phyloP scores from a whole-genome alignment of 176 grass and related monocot species.

The Phoenix dactylifera region DNA sequence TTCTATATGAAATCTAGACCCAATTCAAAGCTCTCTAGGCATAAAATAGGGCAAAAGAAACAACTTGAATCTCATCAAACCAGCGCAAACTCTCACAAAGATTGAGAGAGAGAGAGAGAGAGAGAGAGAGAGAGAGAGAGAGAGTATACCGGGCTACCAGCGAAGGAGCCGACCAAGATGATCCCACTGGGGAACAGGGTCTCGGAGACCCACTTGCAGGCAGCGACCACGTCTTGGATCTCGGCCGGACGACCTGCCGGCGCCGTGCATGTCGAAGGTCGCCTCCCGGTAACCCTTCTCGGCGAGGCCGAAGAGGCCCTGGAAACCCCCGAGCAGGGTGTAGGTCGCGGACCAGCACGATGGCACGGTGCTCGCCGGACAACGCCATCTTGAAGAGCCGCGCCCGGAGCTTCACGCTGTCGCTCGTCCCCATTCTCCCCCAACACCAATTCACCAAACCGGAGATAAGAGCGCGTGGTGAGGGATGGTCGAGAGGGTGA shows the following conservation, averaged over 20 bases:
- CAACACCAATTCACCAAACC: no score
- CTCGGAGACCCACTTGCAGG: slow-evolving; percentile 74
- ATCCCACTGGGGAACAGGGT: slow-evolving; percentile 48
- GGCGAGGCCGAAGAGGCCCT: slow-evolving; percentile 67
- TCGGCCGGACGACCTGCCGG: slow-evolving; percentile 70
- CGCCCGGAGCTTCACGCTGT: slow-evolving; percentile 64
- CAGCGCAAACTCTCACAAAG: no score
- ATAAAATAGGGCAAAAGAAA: no score
- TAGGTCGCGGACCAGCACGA: slow-evolving; percentile 76
- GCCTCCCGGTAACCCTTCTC: slow-evolving; percentile 43
- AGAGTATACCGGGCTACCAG: slow-evolving; percentile 26
- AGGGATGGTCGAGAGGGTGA: no score
- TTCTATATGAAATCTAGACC: no score
- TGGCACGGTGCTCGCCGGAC: slow-evolving; percentile 33
- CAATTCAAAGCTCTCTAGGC: no score
- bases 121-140: no score
- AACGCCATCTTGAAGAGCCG: slow-evolving; percentile 53
- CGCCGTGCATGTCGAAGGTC: slow-evolving; percentile 94
- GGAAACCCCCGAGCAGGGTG: slow-evolving; percentile 77
- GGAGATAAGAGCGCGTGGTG: no score
- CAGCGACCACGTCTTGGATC: slow-evolving; percentile 63
- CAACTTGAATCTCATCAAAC: no score
- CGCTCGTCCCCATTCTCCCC: slow-evolving; percentile 36
- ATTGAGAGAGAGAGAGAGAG: no score
- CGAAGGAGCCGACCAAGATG: slow-evolving; percentile 69